Percentiles rank a stretch among this genome's conserved stretches.
phyloP scores from a whole-genome alignment of 2,329 filamentous ascomycete species.

The Aspergillus uvarum region DNA sequence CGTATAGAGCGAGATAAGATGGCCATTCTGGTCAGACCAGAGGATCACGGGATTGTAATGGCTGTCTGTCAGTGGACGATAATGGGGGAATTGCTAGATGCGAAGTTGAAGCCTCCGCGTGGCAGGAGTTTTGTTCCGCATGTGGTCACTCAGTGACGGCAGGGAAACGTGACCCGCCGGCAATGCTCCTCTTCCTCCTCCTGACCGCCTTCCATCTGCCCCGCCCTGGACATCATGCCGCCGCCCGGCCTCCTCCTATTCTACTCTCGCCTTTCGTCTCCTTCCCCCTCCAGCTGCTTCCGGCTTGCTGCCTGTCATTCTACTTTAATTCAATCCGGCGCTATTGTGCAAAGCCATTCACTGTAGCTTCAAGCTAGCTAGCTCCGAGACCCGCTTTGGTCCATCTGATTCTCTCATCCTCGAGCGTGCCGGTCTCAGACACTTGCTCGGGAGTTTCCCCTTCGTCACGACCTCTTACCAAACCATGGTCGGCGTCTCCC shows the following conservation, averaged over 20 bases:
- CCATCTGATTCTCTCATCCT: background rate
- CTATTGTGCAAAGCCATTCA: background rate
- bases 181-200: background rate
- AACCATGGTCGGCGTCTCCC: slow-evolving; percentile 27
- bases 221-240: background rate
- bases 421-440: background rate
- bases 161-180: background rate
- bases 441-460: slow-evolving; percentile 3
- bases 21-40: background rate
- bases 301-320: slow-evolving; percentile 2
- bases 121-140: background rate
- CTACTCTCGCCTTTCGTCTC: slow-evolving; percentile 1
- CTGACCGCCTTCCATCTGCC: slow-evolving; percentile 1
- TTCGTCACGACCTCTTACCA: slow-evolving; percentile 7
- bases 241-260: slow-evolving; percentile 6
- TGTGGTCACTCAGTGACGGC: background rate
- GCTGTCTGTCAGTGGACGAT: background rate
- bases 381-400: background rate
- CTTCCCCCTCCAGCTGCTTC: slow-evolving; percentile 1
- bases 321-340: background rate
- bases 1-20: background rate
- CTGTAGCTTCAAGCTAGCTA: background rate
- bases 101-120: background rate
- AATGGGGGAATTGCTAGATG: background rate
- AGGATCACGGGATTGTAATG: too few relatives aligned